Evolutionary conservation across 1,284 basidiomycete genomes (phyloP), one percentile per base, ranked within the genome.

Genomic region (Schizopora paradoxa): DNA sequence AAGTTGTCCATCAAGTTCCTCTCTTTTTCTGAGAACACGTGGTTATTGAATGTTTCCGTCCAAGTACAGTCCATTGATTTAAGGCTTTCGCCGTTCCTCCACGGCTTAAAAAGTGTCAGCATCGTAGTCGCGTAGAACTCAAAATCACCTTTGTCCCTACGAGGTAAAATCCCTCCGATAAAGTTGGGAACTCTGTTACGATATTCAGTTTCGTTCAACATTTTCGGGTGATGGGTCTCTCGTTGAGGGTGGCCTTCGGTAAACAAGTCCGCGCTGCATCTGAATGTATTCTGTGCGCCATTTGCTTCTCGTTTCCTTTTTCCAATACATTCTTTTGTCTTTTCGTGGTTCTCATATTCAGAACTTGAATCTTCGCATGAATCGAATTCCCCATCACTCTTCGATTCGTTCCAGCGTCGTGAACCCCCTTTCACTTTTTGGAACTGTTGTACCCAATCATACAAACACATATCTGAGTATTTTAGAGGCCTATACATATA

Each of bases 101-200:
- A 39, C n/a, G 37, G 37, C 18, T 39, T 39, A 22, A 39, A 39
- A 6, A 39, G 22, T 5, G 25, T 39, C 4, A 39, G 37, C 37
- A 39, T 39, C 16, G 25, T 7, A 7, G n/a, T n/a, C n/a, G n/a
- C n/a, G n/a, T n/a, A n/a, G n/a, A n/a, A n/a, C n/a, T n/a, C n/a
- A n/a, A n/a, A n/a, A n/a, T 31, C 28, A 8, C 10, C 28, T 10
- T 14, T 8, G 6, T 39, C 22, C 22, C 37, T 7, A 19, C 14
- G 16, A 14, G 37, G 5, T 22, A 39, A 21, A 14, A 5, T n/a
- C n/a, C n/a, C n/a, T n/a, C n/a, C n/a, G n/a, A n/a, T n/a, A n/a
- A n/a, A n/a, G n/a, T n/a, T n/a, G n/a, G n/a, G n/a, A n/a, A n/a
- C n/a, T n/a, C n/a, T n/a, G n/a, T n/a, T n/a, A n/a, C n/a, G n/a